Conservation (phyloP, 2,329 filamentous ascomycete species). For the Aspergillus sp. region DNA sequence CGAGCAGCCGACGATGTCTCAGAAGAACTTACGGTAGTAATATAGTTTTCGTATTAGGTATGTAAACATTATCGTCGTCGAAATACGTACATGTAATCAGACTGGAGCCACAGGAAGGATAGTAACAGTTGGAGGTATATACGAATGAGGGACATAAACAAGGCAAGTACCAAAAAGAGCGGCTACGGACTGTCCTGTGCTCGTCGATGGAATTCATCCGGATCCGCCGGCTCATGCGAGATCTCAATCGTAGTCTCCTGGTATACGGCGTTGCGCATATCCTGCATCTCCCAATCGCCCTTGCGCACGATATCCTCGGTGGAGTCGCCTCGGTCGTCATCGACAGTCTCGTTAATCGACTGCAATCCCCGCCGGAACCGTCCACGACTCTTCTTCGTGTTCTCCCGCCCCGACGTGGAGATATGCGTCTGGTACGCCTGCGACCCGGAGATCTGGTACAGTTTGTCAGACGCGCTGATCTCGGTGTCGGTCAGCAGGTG, state of each 20-base stretch:
- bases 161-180: neutral
- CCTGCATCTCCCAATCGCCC: slow-evolving; percentile 28
- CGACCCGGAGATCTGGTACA: slow-evolving; percentile 28
- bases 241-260: slow-evolving; percentile 44
- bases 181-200: neutral
- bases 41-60: no score
- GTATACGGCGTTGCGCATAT: slow-evolving; percentile 36
- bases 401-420: slow-evolving; percentile 15
- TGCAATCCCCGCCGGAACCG: slow-evolving; percentile 21
- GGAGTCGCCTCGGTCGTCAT: slow-evolving; percentile 38
- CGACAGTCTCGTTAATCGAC: slow-evolving; percentile 14
- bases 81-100: no score
- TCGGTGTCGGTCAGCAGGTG: slow-evolving; percentile 53
- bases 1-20: neutral
- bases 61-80: no score
- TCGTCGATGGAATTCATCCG: slow-evolving; percentile 10
- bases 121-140: neutral
- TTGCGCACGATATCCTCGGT: slow-evolving; percentile 42
- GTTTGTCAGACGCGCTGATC: slow-evolving; percentile 24
- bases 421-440: slow-evolving; percentile 27
- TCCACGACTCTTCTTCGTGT: slow-evolving; percentile 15
- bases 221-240: slow-evolving; percentile 31
- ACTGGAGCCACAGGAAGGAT: neutral
- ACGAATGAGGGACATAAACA: neutral
- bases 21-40: no score